Percentiles rank a stretch among this genome's conserved stretches.
Conservation (phyloP, 2,329 filamentous ascomycete genomes). For the Colletotrichum sp. region DNA sequence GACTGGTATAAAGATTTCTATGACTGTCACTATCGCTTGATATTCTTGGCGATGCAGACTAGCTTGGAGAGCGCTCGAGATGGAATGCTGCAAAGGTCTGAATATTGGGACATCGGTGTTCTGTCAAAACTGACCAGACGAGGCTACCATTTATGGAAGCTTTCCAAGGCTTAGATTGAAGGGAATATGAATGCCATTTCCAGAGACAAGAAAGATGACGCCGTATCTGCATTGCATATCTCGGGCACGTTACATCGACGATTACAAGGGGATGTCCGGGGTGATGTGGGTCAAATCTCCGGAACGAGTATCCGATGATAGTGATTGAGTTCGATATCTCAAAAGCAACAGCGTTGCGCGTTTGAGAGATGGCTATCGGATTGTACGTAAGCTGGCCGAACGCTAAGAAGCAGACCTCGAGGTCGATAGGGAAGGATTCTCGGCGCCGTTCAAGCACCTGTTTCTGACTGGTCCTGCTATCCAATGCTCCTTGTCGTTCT, state of each 20-base stretch:
- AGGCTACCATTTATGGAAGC: neutral
- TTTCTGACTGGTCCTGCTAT: neutral
- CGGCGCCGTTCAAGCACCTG: neutral
- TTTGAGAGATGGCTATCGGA: neutral
- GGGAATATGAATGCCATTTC: neutral
- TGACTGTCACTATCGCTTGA: neutral
- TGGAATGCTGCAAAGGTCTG: neutral
- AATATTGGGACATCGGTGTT: neutral
- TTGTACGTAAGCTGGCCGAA: neutral
- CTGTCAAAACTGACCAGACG: neutral
- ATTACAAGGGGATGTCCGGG: neutral
- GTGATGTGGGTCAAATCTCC: neutral
- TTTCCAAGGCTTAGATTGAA: neutral
- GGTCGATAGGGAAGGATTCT: neutral
- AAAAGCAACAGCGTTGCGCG: neutral
- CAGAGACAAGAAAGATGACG: neutral
- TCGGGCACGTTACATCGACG: neutral
- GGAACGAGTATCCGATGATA: neutral
- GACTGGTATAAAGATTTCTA: neutral
- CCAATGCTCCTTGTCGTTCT: neutral
- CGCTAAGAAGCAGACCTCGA: neutral
- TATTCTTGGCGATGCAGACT: neutral
- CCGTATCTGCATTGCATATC: neutral
- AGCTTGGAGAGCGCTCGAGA: neutral
- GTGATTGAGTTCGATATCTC: neutral